Evolutionary conservation across 192 early-diverging fungal species (phyloP), one percentile per base, ranked within the genome.

Genomic region (Backusella liffmaniae): DNA sequence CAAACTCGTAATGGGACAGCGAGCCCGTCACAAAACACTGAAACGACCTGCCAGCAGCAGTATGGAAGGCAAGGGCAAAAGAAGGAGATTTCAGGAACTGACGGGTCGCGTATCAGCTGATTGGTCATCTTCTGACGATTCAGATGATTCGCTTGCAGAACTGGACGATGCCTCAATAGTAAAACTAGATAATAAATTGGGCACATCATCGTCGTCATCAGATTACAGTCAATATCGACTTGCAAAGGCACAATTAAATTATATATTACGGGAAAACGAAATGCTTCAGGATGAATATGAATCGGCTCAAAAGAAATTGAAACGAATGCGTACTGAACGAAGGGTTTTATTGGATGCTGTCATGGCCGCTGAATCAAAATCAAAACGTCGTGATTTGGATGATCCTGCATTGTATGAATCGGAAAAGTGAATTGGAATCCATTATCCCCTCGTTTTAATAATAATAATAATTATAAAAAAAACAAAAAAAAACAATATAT

Each of bases 241-340:
- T 7, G 78, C 80, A 16, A 84, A 86, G 39, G 82, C 82, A 1
- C 81, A 86, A 65, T 62, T 79, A 37, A 73, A 73, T 30, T 86
- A 86, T 74, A 84, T 86, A 56, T 59, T 80, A 32, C 74, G 78
- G 49, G 84, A 86, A 53, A 83, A 86, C 69, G 84, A 86, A 36
- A 84, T 86, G 76, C 73, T 86, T 2, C 51, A 41, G 9, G 84
- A 86, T 59, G 84, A 86, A 76, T 86, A 71, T 53, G 51, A 66
- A 36, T 66, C 65, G 9, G 30, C 82, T 1, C 77, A 80, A 68
- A 79, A 76, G 42, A 79, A 78, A 21, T 53, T 86, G 37, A 83
- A 77, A 32, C 46, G 84, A 49, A 67, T 86, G 70, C 74, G 73
- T 30, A 84, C 80, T 13, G 84, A 86, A 71, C 76, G 80, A 68